Percentiles rank a stretch among this genome's conserved stretches.
Evolutionary conservation across 352 stramenopile species (phyloP).

Genomic region (Lagenidium sp.): DNA sequence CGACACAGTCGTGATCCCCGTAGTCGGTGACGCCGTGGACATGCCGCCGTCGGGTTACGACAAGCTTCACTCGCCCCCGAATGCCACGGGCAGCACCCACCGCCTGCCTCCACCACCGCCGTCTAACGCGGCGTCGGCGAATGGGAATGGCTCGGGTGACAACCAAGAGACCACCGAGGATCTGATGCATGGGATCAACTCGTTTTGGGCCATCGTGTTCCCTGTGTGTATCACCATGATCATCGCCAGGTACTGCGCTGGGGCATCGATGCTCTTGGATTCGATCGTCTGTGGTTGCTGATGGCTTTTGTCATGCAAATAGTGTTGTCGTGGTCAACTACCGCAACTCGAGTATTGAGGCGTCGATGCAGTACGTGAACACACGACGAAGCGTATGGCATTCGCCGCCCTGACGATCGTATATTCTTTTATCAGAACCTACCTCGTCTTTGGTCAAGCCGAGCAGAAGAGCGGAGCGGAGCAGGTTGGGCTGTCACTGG

Average conservation of each 20-base stretch:
- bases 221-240: conserved; percentile 80
- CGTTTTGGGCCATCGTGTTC: conserved; percentile 81
- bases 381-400: too few relatives aligned
- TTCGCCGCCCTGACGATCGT: too few relatives aligned
- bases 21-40: conserved; percentile 18
- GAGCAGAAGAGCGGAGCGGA: conserved; percentile 21
- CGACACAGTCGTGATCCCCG: conserved; percentile 20
- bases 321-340: conserved; percentile 83
- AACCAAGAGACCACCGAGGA: conserved; percentile 39
- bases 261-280: background rate
- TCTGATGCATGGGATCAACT: conserved; percentile 84
- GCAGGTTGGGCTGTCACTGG: conserved; percentile 54
- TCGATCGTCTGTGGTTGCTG: background rate
- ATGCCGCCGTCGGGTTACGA: conserved; percentile 27
- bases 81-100: background rate
- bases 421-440: conserved; percentile 51
- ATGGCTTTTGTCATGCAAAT: background rate
- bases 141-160: conserved; percentile 2
- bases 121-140: background rate
- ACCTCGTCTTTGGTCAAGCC: conserved; percentile 71
- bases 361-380: conserved; percentile 67
- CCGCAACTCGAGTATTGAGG: conserved; percentile 59
- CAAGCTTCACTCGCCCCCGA: conserved; percentile 50
- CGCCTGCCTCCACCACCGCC: conserved; percentile 4
- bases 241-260: conserved; percentile 23